These are phyloP conservation scores for Gonapodya sp. DNA, from an alignment of 192 early-diverging fungal species.

Conservation along the genomic window DNA sequence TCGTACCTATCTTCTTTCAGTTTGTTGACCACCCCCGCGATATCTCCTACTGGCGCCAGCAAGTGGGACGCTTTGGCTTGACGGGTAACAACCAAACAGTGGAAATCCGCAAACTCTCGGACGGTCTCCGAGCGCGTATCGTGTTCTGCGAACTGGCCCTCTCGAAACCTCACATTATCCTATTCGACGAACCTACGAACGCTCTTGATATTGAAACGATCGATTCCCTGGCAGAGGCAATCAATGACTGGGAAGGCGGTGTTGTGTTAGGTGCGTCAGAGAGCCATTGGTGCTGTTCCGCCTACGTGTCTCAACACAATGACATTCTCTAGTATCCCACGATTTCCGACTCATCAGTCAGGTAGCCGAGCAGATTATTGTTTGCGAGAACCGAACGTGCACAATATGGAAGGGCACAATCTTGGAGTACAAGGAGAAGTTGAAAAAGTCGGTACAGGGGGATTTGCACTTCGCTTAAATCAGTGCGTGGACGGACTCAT, in stretches of 20 bases:
- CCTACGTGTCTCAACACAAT: not conserved
- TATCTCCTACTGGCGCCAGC: slow-evolving; percentile 69
- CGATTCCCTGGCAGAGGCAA: slow-evolving; percentile 89
- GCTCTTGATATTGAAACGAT: slow-evolving; percentile 83
- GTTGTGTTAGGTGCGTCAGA: slow-evolving; percentile 56
- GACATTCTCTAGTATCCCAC: slow-evolving; percentile 64
- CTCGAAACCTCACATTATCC: slow-evolving; percentile 79
- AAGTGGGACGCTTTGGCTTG: slow-evolving; percentile 88
- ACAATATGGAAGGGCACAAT: slow-evolving; percentile 72
- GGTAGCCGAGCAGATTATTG: slow-evolving; percentile 89
- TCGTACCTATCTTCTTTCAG: not conserved
- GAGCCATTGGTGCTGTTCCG: not conserved
- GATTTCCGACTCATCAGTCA: slow-evolving; percentile 97
- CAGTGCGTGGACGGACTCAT: too few species aligned
- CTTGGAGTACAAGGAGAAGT: slow-evolving; percentile 79
- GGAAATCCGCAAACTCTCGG: slow-evolving; percentile 78
- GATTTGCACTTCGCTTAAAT: slow-evolving; percentile 12
- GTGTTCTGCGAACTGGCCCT: slow-evolving; percentile 93
- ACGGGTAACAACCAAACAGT: slow-evolving; percentile 87
- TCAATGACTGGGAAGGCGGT: slow-evolving; percentile 89
- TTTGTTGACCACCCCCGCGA: slow-evolving; percentile 8
- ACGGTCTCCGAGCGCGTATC: slow-evolving; percentile 90
- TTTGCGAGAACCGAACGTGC: slow-evolving; percentile 77
- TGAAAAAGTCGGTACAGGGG: slow-evolving; percentile 62
- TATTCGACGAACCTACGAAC: slow-evolving; percentile 99